phyloP scores from a whole-genome alignment of 768 basidiomycete species.

The Calocera viscosa region DNA sequence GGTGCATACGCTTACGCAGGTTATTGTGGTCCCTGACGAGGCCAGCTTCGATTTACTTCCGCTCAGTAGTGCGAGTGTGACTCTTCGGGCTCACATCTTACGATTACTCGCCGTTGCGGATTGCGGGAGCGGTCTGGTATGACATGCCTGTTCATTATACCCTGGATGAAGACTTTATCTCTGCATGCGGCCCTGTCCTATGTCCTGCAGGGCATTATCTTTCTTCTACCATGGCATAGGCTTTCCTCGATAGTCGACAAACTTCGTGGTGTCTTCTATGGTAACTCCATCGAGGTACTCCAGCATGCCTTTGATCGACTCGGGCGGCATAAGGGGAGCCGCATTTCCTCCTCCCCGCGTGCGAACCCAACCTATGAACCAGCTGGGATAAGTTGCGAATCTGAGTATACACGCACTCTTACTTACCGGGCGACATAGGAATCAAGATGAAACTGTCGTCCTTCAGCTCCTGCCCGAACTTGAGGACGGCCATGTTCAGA shows the following conservation, averaged over 20 bases:
- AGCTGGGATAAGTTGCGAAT: background rate
- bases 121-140: too few species aligned
- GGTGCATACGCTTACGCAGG: too few species aligned
- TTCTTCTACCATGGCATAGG: slow-evolving; percentile 9
- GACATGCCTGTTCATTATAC: too few species aligned
- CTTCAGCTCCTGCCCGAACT: slow-evolving; percentile 10
- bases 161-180: too few species aligned
- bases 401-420: background rate
- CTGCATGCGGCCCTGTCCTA: too few species aligned
- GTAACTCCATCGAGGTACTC: slow-evolving; percentile 8
- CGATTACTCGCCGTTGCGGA: too few species aligned
- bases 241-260: slow-evolving; percentile 7
- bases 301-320: slow-evolving; percentile 5
- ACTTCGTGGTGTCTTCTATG: slow-evolving; percentile 8
- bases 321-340: background rate
- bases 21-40: too few species aligned
- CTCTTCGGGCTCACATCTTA: too few species aligned
- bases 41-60: too few species aligned
- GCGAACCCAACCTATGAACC: background rate
- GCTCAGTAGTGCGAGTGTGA: too few species aligned
- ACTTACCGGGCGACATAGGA: slow-evolving; percentile 8
- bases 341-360: background rate
- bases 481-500: slow-evolving; percentile 13
- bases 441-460: slow-evolving; percentile 9
- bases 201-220: too few species aligned